Percentiles rank a stretch among this genome's conserved stretches.
Evolutionary conservation across 1,284 basidiomycete species (phyloP).

Genomic region (Ganoderma lucidum): DNA sequence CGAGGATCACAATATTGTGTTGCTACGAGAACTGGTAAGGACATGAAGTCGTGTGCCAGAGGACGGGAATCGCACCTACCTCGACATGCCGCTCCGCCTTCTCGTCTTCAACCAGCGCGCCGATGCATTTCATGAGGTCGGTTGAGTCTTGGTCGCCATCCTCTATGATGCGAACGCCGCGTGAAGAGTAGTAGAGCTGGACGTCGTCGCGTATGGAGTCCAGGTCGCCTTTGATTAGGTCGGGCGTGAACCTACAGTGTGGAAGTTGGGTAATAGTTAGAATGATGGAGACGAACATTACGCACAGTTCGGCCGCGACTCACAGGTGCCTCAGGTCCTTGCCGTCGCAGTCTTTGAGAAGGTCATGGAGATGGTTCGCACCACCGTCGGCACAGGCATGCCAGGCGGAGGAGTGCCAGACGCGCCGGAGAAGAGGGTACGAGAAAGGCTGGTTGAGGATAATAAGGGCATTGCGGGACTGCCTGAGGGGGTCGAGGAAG

Average conservation of each 20-base stretch:
- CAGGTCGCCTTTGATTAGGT: slow-evolving; percentile 93
- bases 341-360: slow-evolving; percentile 44
- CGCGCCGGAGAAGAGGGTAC: slow-evolving; percentile 60
- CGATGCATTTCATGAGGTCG: slow-evolving; percentile 93
- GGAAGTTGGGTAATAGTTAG: slow-evolving; percentile 3
- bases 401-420: slow-evolving; percentile 77
- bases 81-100: slow-evolving; percentile 43
- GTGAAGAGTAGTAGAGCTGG: slow-evolving; percentile 67
- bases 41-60: slow-evolving; percentile 3
- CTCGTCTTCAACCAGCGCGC: slow-evolving; percentile 66
- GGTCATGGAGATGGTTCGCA: slow-evolving; percentile 87
- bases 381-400: slow-evolving; percentile 93
- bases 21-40: slow-evolving; percentile 39
- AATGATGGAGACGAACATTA: slow-evolving; percentile 22
- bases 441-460: slow-evolving; percentile 92
- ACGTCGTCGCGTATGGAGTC: slow-evolving; percentile 89
- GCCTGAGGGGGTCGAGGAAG: slow-evolving; percentile 46
- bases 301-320: slow-evolving; percentile 34
- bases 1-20: slow-evolving; percentile 83
- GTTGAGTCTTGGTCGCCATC: slow-evolving; percentile 87
- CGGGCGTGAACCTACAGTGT: slow-evolving; percentile 69
- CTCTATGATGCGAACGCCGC: slow-evolving; percentile 72
- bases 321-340: slow-evolving; percentile 43
- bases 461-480: slow-evolving; percentile 63
- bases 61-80: slow-evolving; percentile 40